phyloP scores from a whole-genome alignment of 768 basidiomycete species.

The Naganishia vishniacii region DNA sequence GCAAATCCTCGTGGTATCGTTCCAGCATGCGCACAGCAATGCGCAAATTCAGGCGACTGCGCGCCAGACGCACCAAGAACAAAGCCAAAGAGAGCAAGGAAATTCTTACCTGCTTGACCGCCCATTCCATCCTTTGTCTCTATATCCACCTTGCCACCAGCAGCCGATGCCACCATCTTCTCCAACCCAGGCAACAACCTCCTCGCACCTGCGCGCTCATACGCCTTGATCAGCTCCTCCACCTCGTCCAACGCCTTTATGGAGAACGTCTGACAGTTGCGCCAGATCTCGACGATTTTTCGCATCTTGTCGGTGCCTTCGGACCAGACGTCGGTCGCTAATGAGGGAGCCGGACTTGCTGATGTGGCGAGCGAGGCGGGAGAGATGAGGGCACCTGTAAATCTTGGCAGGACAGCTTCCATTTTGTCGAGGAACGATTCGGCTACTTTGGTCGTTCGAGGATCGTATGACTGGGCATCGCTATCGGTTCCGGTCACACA shows the following conservation, averaged over 20 bases:
- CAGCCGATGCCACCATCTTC: not conserved
- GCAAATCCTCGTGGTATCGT: too few species aligned
- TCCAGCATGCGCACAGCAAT: too few species aligned
- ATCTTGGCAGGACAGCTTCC: not conserved
- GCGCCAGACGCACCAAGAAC: not conserved
- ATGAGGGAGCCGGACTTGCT: not conserved
- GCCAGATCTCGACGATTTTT: slow-evolving; percentile 11
- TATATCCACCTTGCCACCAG: not conserved
- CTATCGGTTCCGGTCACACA: not conserved
- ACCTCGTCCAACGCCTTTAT: not conserved
- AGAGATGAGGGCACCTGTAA: not conserved
- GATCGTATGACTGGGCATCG: not conserved
- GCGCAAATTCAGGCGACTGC: too few species aligned
- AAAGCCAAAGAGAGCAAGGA: not conserved
- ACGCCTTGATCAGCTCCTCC: slow-evolving; percentile 2
- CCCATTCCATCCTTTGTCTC: not conserved
- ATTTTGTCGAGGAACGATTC: slow-evolving; percentile 8
- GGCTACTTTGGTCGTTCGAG: slow-evolving; percentile 6
- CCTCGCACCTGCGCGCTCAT: not conserved
- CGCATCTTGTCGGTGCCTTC: slow-evolving; percentile 9
- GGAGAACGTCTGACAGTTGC: not conserved
- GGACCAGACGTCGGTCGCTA: not conserved
- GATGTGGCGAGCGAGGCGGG: not conserved
- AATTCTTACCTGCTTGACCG: slow-evolving; percentile 9
- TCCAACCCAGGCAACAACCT: slow-evolving; percentile 1